These are phyloP conservation scores for Lignosus rhinocerotis DNA, from an alignment of 1,284 basidiomycete genomes.

Conservation along the genomic window DNA sequence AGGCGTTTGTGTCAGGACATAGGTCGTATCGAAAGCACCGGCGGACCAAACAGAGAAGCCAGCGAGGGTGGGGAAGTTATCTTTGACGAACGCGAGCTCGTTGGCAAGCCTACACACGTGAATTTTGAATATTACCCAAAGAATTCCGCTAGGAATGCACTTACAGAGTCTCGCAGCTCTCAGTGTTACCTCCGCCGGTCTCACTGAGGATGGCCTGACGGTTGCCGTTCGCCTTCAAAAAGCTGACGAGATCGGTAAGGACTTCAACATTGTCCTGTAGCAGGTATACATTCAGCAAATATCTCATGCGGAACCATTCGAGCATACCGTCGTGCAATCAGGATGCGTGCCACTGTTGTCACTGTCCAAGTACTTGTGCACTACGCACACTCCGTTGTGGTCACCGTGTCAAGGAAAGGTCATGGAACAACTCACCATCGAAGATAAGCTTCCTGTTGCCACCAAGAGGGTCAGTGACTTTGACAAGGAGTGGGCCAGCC, in stretches of 20 bases:
- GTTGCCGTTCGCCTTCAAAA: conserved; percentile 48
- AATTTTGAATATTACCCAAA: neutral
- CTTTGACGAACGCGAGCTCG: conserved; percentile 50
- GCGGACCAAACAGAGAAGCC: conserved; percentile 54
- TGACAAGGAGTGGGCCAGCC: conserved; percentile 50
- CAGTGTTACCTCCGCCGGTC: conserved; percentile 57
- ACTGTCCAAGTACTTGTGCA: conserved; percentile 63
- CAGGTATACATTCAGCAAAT: neutral
- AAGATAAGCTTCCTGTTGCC: conserved; percentile 53
- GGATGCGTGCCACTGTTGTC: conserved; percentile 58
- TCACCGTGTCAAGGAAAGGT: neutral
- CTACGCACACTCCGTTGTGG: conserved; percentile 22
- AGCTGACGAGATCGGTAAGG: conserved; percentile 45
- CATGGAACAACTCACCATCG: conserved; percentile 40
- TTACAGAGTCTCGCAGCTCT: conserved; percentile 47
- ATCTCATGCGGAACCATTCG: neutral
- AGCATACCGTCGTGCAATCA: conserved; percentile 43
- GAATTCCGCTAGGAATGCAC: conserved; percentile 2
- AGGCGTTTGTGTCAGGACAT: conserved; percentile 39
- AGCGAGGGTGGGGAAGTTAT: conserved; percentile 43
- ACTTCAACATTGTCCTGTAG: conserved; percentile 46
- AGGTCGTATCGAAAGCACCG: conserved; percentile 40
- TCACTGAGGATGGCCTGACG: conserved; percentile 59
- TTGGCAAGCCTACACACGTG: conserved; percentile 36
- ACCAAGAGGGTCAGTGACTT: conserved; percentile 56